A percentile compares a stretch with the other conserved stretches of the same genome.
phyloP scores from a whole-genome alignment of 768 basidiomycete genomes.

The Pleurotus pulmonarius region DNA sequence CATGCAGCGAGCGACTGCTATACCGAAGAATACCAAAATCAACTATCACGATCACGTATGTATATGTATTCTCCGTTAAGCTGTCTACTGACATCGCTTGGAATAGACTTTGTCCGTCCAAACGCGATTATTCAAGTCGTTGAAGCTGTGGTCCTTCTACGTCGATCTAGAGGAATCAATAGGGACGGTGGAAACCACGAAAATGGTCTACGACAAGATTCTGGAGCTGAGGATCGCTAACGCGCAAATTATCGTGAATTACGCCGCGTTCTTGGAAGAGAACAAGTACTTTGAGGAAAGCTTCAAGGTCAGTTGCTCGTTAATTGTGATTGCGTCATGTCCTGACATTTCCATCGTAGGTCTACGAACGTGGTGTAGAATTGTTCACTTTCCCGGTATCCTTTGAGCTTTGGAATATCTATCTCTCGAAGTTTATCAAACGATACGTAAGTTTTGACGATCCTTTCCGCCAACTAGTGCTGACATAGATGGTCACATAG shows the following conservation, averaged over 20 bases:
- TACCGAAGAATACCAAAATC: constrained; percentile 86
- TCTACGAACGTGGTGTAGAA: constrained; percentile 96
- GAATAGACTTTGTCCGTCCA: constrained; percentile 78
- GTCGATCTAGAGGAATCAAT: constrained; percentile 97
- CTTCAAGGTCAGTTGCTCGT: constrained; percentile 67
- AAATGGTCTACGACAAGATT: constrained; percentile 94
- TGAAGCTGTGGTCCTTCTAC: constrained; percentile 99
- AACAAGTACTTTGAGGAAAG: constrained; percentile 98
- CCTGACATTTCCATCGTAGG: constrained; percentile 35
- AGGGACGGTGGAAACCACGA: constrained; percentile 87
- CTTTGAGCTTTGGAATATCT: constrained; percentile 99
- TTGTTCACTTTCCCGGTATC: constrained; percentile 97
- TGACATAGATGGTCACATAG: constrained; percentile 30
- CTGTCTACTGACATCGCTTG: background rate
- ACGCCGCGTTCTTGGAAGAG: constrained; percentile 94
- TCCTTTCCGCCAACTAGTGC: background rate
- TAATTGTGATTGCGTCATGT: background rate
- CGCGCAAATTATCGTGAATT: constrained; percentile 96
- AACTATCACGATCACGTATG: constrained; percentile 94
- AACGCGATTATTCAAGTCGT: constrained; percentile 89
- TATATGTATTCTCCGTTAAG: constrained; percentile 29
- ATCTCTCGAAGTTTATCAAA: constrained; percentile 93
- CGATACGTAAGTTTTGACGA: constrained; percentile 69
- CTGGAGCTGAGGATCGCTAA: constrained; percentile 96
- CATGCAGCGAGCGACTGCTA: constrained; percentile 93